These are phyloP conservation scores for Pneumocystis canis DNA, from an alignment of 1,139 yeast genomes.

Conservation along the genomic window DNA sequence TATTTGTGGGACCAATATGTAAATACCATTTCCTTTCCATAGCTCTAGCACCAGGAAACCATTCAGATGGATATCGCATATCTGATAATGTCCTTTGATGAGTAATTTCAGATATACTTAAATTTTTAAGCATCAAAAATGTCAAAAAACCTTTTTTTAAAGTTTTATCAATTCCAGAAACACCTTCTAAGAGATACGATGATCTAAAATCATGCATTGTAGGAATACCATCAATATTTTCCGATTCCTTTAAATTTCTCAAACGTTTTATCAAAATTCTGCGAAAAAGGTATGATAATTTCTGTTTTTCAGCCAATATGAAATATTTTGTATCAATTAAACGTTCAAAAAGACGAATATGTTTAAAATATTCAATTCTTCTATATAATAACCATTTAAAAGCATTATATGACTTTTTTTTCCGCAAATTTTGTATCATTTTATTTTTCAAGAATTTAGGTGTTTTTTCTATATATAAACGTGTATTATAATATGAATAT, in stretches of 20 bases:
- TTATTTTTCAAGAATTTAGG: not conserved
- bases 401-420: not conserved
- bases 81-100: slow-evolving; percentile 6
- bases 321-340: not conserved
- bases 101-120: slow-evolving; percentile 4
- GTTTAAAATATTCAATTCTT: not conserved
- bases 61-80: slow-evolving; percentile 38
- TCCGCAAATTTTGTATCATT: not conserved
- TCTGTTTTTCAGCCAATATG: not conserved
- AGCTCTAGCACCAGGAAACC: slow-evolving; percentile 80
- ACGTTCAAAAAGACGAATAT: not conserved
- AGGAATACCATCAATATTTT: not conserved
- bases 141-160: slow-evolving; percentile 3
- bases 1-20: slow-evolving; percentile 96
- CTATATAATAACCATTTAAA: not conserved
- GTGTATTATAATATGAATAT: not conserved
- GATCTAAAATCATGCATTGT: slow-evolving; percentile 1
- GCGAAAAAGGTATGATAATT: not conserved
- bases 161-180: slow-evolving; percentile 5
- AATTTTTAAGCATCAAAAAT: slow-evolving; percentile 4
- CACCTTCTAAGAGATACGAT: slow-evolving; percentile 3
- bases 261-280: not conserved
- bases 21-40: slow-evolving; percentile 62
- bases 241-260: not conserved
- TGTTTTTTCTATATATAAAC: not conserved